Base-by-base conservation (phyloP, 768 basidiomycete genomes). In the Nidularia pulvinata region DNA sequence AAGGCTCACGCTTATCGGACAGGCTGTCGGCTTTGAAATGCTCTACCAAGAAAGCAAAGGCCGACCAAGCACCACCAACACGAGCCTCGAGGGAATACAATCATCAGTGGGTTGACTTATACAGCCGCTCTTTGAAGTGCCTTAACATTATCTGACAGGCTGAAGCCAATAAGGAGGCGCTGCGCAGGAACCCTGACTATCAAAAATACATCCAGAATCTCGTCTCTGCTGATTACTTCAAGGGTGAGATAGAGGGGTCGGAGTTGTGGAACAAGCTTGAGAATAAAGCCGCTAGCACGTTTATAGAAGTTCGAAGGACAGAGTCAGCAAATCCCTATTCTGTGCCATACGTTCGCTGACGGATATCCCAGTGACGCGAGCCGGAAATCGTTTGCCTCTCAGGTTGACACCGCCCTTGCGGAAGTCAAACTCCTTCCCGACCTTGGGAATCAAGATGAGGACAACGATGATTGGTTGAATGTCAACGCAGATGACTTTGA, bases 11-110 rank as follows among this genome's bases (percentile, higher is more conserved):
- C 46, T 32, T 22, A 7, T 7, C 22, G 48, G 45, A 6, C 62
- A 95, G 89, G 87, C 94, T 2, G 93, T 93, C 57, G 97, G 97
- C 1, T 98, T 98, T 57, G 97, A 99, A 73, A 99, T 98, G 80
- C 79, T 97, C 39, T 98, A 91, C 65, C 87, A 91, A 65, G 94
- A 94, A 65, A 88, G 83, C 54, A 88, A 89, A 68, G 74, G 79
- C 46, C 82, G 83, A 42, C 70, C 72, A 53, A 76, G 77, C 39
- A 64, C 58, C 9, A 57, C 71, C 16, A 72, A 66, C 48, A 59
- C 64, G 44, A 62, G 71, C 2, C 56, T 67, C 33, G 78, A 80
- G 51, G 69, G 62, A 37, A 57, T 69, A 5, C 61, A 63, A 16
- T 74, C 81, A 46, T 82, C 80, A n/a, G 86, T 88, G 61, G 55